Percentiles rank a stretch among this genome's conserved stretches.
These are phyloP conservation scores for Saccharomycopsis oosterbeekiorum DNA, from an alignment of 805 yeast species.

Conservation along the genomic window DNA sequence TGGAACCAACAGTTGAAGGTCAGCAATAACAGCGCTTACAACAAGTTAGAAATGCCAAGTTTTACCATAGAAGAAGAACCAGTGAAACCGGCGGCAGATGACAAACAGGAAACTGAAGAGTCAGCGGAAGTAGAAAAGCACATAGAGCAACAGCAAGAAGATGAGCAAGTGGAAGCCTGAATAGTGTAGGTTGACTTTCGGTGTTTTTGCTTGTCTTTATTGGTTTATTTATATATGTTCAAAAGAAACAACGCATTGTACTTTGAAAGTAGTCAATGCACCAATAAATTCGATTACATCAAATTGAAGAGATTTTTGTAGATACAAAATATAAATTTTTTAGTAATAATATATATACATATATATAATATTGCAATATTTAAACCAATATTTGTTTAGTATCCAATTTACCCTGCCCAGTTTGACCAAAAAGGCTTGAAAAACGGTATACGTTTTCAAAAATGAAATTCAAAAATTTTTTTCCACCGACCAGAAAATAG, in stretches of 20 bases:
- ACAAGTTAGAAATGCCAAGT: constrained; percentile 34
- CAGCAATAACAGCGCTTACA: constrained; percentile 48
- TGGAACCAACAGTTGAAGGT: constrained; percentile 59
- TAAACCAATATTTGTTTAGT: background rate
- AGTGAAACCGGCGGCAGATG: background rate
- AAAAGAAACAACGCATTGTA: no score
- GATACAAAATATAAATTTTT: no score
- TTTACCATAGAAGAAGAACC: background rate
- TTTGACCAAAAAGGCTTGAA: background rate
- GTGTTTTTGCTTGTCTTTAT: no score
- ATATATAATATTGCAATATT: background rate
- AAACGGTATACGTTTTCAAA: background rate
- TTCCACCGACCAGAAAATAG: background rate
- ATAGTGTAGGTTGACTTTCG: background rate
- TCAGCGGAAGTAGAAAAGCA: background rate
- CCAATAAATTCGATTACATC: no score
- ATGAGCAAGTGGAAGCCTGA: background rate
- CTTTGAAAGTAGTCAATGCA: no score
- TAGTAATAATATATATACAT: no score
- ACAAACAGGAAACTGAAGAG: background rate
- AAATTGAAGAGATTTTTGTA: no score
- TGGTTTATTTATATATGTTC: no score
- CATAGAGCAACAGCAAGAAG: background rate
- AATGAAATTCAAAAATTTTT: background rate
- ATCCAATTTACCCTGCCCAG: background rate